Percentiles rank a stretch among this genome's conserved stretches.
Conservation (phyloP, 257 asterid species). For the Eustoma russellianum region DNA sequence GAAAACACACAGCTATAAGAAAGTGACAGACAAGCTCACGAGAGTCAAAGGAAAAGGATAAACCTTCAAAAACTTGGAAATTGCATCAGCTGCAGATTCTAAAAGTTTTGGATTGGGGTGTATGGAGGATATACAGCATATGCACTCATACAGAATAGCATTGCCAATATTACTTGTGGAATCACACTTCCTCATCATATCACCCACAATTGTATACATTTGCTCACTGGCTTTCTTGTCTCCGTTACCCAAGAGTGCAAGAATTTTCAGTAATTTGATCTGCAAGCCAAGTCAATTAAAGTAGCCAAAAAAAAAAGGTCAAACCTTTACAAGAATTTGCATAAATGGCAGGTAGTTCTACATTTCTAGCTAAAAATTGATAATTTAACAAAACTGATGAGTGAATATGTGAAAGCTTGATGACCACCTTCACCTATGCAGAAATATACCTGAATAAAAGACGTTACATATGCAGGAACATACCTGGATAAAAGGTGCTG, state of each 20-base stretch:
- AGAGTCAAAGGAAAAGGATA: conserved; percentile 17
- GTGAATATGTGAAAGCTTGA: too few species aligned
- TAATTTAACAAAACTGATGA: too few species aligned
- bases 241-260: conserved; percentile 67
- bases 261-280: conserved; percentile 86
- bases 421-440: too few species aligned
- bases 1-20: background rate
- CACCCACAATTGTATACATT: conserved; percentile 85
- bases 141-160: conserved; percentile 86
- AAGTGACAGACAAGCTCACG: conserved; percentile 5
- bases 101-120: conserved; percentile 81
- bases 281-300: conserved; percentile 15
- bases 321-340: background rate
- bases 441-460: conserved; percentile 71
- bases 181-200: conserved; percentile 78
- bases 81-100: conserved; percentile 85
- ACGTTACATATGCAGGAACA: background rate
- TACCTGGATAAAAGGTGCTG: conserved; percentile 98
- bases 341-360: background rate
- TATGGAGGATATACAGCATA: conserved; percentile 81
- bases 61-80: conserved; percentile 82
- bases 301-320: background rate
- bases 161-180: conserved; percentile 84
- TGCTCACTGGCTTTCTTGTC: conserved; percentile 95
- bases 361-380: too few species aligned